Conservation (phyloP, 768 basidiomycete genomes). For the Tulasnella sp. region DNA sequence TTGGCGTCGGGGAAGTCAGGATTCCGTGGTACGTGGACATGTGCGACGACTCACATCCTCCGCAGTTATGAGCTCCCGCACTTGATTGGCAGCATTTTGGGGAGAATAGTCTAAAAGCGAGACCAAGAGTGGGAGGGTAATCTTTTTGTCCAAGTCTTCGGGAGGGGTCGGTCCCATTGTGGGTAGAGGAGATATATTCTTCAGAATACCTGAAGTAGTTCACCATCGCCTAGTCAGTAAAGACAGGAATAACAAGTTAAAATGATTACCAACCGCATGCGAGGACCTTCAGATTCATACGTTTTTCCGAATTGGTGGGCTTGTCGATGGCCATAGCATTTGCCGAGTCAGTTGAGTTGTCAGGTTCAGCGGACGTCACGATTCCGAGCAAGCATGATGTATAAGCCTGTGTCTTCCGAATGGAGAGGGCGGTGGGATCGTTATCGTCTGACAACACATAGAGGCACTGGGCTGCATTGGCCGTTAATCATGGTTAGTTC, state of each 20-base stretch:
- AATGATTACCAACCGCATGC: conserved; percentile 59
- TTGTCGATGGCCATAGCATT: conserved; percentile 23
- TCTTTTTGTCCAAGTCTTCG: conserved; percentile 69
- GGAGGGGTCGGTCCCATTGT: conserved; percentile 65
- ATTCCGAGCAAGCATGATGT: conserved; percentile 68
- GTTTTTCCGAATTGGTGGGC: conserved; percentile 53
- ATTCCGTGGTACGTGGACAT: background rate
- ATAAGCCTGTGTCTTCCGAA: conserved; percentile 64
- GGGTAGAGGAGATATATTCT: conserved; percentile 76
- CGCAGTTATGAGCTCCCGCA: conserved; percentile 50
- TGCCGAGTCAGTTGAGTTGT: conserved; percentile 38
- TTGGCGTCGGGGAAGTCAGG: conserved; percentile 45
- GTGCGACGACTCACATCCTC: conserved; percentile 51
- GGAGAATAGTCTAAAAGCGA: conserved; percentile 68
- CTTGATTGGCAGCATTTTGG: conserved; percentile 43
- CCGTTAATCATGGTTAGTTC: background rate
- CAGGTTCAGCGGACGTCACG: conserved; percentile 45
- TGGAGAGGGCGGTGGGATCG: conserved; percentile 64
- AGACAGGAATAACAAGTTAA: background rate
- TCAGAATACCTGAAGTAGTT: conserved; percentile 63
- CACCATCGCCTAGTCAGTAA: background rate
- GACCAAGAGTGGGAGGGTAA: conserved; percentile 70
- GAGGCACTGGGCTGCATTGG: conserved; percentile 65
- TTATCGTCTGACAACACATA: conserved; percentile 96
- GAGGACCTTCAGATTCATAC: conserved; percentile 62